A percentile compares a stretch with the other conserved stretches of the same genome.
Conservation (phyloP, 139 green algal species). For the Chlamydomonas eustigma region DNA sequence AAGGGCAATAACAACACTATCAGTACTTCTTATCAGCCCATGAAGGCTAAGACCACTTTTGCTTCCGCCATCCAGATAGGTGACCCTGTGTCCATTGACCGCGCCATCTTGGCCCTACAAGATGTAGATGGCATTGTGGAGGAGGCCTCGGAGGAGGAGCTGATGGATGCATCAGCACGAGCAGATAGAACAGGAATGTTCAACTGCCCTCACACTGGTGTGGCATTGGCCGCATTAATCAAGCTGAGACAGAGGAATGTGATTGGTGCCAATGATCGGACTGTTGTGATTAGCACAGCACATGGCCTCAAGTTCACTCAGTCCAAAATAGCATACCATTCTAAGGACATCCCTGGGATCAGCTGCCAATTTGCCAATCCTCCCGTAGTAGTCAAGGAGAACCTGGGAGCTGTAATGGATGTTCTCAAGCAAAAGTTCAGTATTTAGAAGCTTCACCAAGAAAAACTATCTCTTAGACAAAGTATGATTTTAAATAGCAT, state of each 20-base stretch:
- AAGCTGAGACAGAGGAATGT: conserved; percentile 87
- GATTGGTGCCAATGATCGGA: conserved; percentile 85
- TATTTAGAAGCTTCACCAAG: conserved; percentile 7
- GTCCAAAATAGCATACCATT: conserved; percentile 96
- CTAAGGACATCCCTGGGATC: conserved; percentile 73
- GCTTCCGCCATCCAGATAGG: conserved; percentile 97
- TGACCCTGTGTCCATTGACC: conserved; percentile 96
- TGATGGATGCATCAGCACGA: conserved; percentile 96
- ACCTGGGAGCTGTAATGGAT: conserved; percentile 88
- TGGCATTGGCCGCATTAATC: conserved; percentile 92
- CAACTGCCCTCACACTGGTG: conserved; percentile 91
- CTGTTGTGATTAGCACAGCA: conserved; percentile 93
- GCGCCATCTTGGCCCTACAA: conserved; percentile 91
- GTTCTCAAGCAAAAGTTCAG: conserved; percentile 14
- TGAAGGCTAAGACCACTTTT: conserved; percentile 95
- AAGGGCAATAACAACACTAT: conserved; percentile 11
- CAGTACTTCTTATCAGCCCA: conserved; percentile 76
- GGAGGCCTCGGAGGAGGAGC: conserved; percentile 97
- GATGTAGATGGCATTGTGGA: conserved; percentile 96
- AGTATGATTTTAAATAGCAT: no score
- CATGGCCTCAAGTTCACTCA: conserved; percentile 98
- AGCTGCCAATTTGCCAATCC: conserved; percentile 83
- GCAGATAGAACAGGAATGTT: conserved; percentile 95
- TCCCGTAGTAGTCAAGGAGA: conserved; percentile 84
- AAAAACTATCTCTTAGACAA: no score